Evolutionary conservation across 2,329 filamentous ascomycete genomes (phyloP).

Genomic region (Cyphellophora europaea): DNA sequence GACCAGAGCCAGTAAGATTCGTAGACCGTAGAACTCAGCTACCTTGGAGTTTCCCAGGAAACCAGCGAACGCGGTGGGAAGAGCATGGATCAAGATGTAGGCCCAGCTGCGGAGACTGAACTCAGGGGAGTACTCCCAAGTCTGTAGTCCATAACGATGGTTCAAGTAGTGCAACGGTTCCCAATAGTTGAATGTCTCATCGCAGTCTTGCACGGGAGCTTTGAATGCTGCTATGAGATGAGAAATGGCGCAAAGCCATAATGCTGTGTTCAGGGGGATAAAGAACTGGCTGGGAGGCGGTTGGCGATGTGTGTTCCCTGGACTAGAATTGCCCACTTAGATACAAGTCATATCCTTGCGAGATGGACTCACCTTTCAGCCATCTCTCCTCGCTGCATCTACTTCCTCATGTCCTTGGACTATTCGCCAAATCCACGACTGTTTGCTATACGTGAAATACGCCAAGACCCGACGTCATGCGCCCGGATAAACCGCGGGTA

Average conservation of each 20-base stretch:
- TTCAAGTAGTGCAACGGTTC: slow-evolving; percentile 90
- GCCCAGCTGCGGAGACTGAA: slow-evolving; percentile 94
- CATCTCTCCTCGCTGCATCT: too few relatives aligned
- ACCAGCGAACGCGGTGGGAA: slow-evolving; percentile 57
- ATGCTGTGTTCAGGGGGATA: slow-evolving; percentile 64
- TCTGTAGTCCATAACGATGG: slow-evolving; percentile 88
- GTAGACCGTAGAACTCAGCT: slow-evolving; percentile 77
- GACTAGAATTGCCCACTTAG: too few relatives aligned
- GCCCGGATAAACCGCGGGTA: too few relatives aligned
- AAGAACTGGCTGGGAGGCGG: slow-evolving; percentile 40
- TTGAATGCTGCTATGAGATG: slow-evolving; percentile 69
- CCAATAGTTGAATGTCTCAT: slow-evolving; percentile 99
- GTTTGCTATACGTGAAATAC: too few relatives aligned
- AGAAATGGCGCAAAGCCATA: slow-evolving; percentile 68
- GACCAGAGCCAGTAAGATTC: slow-evolving; percentile 60
- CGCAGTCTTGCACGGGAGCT: slow-evolving; percentile 92
- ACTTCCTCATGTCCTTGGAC: slow-evolving; percentile 2
- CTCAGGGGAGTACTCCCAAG: slow-evolving; percentile 96
- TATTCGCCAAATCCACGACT: slow-evolving; percentile 2
- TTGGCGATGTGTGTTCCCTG: slow-evolving; percentile 28
- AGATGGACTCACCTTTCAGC: too few relatives aligned
- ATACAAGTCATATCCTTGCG: too few relatives aligned
- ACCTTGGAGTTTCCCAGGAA: slow-evolving; percentile 41
- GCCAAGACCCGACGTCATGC: too few relatives aligned
- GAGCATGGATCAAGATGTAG: slow-evolving; percentile 72